Base-by-base conservation (phyloP, 768 basidiomycete species). In the Kwoniella heveanensis region DNA sequence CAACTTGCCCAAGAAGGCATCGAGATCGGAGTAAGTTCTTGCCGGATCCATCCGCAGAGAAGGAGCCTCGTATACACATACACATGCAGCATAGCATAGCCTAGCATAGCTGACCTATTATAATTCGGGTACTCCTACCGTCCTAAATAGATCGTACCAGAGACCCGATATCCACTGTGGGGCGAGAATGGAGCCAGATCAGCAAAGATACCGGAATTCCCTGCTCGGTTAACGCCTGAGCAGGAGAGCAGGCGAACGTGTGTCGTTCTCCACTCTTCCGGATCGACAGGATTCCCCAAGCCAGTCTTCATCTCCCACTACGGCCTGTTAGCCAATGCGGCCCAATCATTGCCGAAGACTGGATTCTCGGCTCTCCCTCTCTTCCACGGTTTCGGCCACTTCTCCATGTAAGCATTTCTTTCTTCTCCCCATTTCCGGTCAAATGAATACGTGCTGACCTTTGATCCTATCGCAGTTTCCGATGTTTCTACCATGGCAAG, bases 141-240 rank as follows among this genome's bases (percentile, higher is more conserved):
- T 30, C 36, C 7, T 21, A 13, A 32, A 30, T 69, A 74, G 29
- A 37, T 73, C 3, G 39, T 77, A 10, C 58, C 70, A 6, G 82
- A 83, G 57, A 79, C 75, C 61, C 72, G 81, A 8, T 83, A 81
- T 67, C 81, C 82, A 30, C 71, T 83, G 10, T 83, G 82, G 81
- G 82, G 81, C n/a, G 66, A 69, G 10, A 78, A 78, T 8, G 82
- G 82, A 12, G 77, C 81, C 26, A 75, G 68, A 15, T 71, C 74
- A 8, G 47, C 69, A 26, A 67, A 73, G 26, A 74, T 82, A 48
- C 56, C 50, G 1, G 24, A 46, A 15, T 70, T 62, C 50, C 63
- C 64, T 21, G 57, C 76, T 10, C 47, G 66, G n/a, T 62, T 77
- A 17, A 65, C 69, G 15, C 76, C 76, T 6, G 64, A 71, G 32